These are phyloP conservation scores for Diaporthe humulicola DNA, from an alignment of 2,329 filamentous ascomycete species.

Conservation along the genomic window DNA sequence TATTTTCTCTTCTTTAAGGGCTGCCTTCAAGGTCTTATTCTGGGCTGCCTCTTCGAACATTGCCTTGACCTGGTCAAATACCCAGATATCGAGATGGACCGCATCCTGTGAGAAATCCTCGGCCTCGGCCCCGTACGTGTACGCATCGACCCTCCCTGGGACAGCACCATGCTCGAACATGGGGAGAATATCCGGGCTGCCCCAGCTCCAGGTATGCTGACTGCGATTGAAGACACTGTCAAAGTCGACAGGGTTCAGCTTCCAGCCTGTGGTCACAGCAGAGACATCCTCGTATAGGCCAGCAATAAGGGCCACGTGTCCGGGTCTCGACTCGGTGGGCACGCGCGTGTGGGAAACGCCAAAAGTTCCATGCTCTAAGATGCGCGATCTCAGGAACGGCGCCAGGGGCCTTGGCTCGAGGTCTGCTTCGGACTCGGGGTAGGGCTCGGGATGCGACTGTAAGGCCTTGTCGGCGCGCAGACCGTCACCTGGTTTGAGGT, in stretches of 20 bases:
- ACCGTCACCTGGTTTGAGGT: conserved; percentile 76
- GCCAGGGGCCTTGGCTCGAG: conserved; percentile 84
- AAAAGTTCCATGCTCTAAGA: conserved; percentile 92
- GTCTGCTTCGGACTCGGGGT: conserved; percentile 74
- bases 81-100: conserved; percentile 88
- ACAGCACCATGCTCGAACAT: conserved; percentile 98
- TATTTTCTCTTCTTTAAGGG: conserved; percentile 84
- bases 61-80: conserved; percentile 92
- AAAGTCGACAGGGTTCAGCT: conserved; percentile 97
- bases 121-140: conserved; percentile 83
- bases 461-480: conserved; percentile 98
- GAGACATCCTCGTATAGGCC: conserved; percentile 98
- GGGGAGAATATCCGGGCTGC: conserved; percentile 94
- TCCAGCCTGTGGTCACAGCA: conserved; percentile 97
- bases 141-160: conserved; percentile 88
- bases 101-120: conserved; percentile 93
- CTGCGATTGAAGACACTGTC: conserved; percentile 99
- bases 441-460: conserved; percentile 91
- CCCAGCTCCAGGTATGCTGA: conserved; percentile 98
- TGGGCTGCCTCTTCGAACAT: conserved; percentile 85
- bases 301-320: conserved; percentile 96
- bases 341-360: conserved; percentile 97
- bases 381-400: conserved; percentile 89
- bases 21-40: conserved; percentile 80
- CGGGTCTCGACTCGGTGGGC: conserved; percentile 94